A percentile compares a stretch with the other conserved stretches of the same genome.
phyloP scores from a whole-genome alignment of 2,329 filamentous ascomycete genomes.

The Claviceps pazoutovae region DNA sequence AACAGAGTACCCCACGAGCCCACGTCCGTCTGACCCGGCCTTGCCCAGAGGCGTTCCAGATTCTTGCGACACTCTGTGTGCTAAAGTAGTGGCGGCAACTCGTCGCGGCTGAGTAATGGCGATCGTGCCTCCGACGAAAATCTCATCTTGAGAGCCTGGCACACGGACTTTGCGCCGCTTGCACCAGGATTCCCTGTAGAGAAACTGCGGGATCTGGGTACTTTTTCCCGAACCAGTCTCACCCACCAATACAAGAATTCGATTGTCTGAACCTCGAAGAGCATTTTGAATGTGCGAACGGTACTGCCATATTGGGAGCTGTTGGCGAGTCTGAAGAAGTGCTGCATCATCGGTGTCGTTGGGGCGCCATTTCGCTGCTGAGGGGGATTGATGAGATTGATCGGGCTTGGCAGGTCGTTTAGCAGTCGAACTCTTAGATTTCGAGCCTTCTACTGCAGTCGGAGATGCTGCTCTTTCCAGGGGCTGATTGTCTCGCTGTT shows the following conservation, averaged over 20 bases:
- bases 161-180: conserved; percentile 41
- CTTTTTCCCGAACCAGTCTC: conserved; percentile 96
- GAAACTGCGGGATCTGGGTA: conserved; percentile 88
- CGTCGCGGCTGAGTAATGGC: conserved; percentile 89
- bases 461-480: neutral
- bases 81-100: conserved; percentile 85
- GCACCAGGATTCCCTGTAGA: conserved; percentile 71
- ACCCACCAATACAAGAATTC: conserved; percentile 75
- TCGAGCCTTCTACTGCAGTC: neutral
- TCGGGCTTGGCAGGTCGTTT: neutral
- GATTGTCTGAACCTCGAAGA: conserved; percentile 39
- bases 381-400: neutral
- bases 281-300: conserved; percentile 53
- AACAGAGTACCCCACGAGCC: conserved; percentile 77
- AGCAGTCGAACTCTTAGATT: neutral
- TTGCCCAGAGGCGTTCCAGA: conserved; percentile 38
- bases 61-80: conserved; percentile 75
- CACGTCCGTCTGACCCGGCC: conserved; percentile 27
- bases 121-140: conserved; percentile 61
- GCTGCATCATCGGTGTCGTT: conserved; percentile 16
- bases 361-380: conserved; percentile 3
- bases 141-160: conserved; percentile 21
- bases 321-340: conserved; percentile 39
- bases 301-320: conserved; percentile 69
- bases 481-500: neutral